Percentiles rank a stretch among this genome's conserved stretches.
These are phyloP conservation scores for Pelagomonas calceolata DNA, from an alignment of 108 stramenopile genomes.

Conservation along the genomic window DNA sequence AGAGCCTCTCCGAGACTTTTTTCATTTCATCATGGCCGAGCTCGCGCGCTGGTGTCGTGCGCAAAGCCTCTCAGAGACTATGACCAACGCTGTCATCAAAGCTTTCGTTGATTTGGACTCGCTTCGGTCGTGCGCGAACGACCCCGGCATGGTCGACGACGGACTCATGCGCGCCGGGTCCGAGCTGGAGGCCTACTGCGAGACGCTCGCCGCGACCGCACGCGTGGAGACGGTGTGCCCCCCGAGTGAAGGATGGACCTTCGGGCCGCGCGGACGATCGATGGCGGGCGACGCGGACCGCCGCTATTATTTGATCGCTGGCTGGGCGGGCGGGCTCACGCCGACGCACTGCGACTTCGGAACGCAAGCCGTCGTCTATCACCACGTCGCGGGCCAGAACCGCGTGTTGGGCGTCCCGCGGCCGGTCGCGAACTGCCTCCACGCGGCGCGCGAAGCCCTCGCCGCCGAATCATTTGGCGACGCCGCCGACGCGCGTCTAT, in stretches of 20 bases:
- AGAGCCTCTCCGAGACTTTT: too few species aligned
- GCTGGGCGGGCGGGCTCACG: background rate
- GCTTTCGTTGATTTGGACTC: too few species aligned
- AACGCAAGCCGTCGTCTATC: background rate
- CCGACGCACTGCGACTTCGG: constrained; percentile 1
- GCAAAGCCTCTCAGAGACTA: too few species aligned
- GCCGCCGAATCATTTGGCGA: background rate
- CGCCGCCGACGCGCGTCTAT: background rate
- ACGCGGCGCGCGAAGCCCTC: background rate
- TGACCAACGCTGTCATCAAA: too few species aligned
- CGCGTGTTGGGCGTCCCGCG: background rate
- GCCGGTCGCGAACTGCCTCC: background rate
- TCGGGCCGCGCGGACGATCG: background rate
- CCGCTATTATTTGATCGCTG: background rate
- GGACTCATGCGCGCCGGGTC: too few species aligned
- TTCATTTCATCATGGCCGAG: too few species aligned
- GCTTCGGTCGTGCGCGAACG: too few species aligned
- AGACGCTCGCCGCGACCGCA: background rate
- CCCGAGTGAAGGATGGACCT: background rate
- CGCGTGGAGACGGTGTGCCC: background rate
- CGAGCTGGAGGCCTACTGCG: background rate
- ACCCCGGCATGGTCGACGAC: too few species aligned
- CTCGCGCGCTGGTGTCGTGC: too few species aligned
- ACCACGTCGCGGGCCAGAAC: background rate
- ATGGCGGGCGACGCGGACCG: background rate